These are phyloP conservation scores for Verticillium alfalfae DNA, from an alignment of 2,329 filamentous ascomycete genomes.

Conservation along the genomic window DNA sequence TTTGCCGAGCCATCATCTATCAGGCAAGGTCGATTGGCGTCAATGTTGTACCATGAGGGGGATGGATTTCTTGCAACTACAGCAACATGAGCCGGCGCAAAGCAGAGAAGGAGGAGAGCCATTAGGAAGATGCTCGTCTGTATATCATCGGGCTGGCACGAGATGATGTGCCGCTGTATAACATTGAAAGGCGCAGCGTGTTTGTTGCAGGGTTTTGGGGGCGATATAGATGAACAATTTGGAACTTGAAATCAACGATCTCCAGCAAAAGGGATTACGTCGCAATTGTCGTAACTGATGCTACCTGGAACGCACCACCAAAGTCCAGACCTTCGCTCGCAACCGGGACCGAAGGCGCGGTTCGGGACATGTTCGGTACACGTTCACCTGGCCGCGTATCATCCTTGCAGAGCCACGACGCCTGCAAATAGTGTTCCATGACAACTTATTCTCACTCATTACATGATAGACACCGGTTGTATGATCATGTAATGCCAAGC, in stretches of 20 bases:
- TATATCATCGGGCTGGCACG: background rate
- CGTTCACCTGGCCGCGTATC: no score
- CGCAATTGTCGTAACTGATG: no score
- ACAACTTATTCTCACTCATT: background rate
- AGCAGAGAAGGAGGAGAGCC: background rate
- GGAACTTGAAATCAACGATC: no score
- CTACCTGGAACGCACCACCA: no score
- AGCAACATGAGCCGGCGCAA: background rate
- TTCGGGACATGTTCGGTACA: no score
- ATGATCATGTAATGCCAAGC: background rate
- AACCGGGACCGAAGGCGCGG: no score
- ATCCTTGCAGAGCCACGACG: no score
- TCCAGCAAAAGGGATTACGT: no score
- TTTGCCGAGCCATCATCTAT: conserved; percentile 69
- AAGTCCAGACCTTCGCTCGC: no score
- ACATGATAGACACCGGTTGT: background rate
- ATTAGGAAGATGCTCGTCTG: background rate
- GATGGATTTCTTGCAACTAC: background rate
- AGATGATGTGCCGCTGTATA: background rate
- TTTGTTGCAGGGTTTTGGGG: background rate
- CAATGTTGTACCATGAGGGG: conserved; percentile 55
- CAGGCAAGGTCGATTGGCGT: conserved; percentile 74
- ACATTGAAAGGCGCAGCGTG: background rate
- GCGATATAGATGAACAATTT: background rate
- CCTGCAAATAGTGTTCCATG: background rate